Evolutionary conservation across 306 rosid genomes (phyloP), one percentile per base, ranked within the genome.

Genomic region (Canavalia ensiformis): DNA sequence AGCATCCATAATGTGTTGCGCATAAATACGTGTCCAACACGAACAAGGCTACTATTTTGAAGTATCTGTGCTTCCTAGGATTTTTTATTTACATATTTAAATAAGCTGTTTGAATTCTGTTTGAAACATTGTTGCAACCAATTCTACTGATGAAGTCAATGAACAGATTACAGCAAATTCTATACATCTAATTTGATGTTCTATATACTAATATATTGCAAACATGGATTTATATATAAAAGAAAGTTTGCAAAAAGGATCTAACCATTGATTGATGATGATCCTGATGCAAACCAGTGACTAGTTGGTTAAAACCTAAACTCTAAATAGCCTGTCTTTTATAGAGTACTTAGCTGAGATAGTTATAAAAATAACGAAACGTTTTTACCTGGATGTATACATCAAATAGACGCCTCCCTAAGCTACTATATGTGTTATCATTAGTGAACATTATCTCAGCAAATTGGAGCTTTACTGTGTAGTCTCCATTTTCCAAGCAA

Each of bases 391-490:
- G 90, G 72, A 83, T 84, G 77, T 80, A 89, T 46, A 89, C 72
- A 42, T 87, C 86, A 78, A 89, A 89, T 8, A 87, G 13, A 37
- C 89, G 89, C 46, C 86, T 81, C 42, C 90, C 93, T 13, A 83
- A 73, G 80, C 85, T 68, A 1, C 56, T 0, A 81, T 78, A 85
- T 1, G 72, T 81, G 3, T 37, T 2, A 34, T 81, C 39, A 70
- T 72, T 77, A 0, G 28, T 51, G 59, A 72, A 81, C 83, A 75
- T 83, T 28, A 60, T 85, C 71, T 89, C 93, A 50, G 89, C 93
- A 84, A 89, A 89, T 34, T 81, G 88, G 13, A 89, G 84, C 1
- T 70, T 85, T 1, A 87, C 78, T 0, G 72, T 87, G 68, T 89
- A 89, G 54, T 64, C 67, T n/a, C 93, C 93, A 75, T 87, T 87